phyloP scores from a whole-genome alignment of 176 grass and related monocot genomes.

The Aegilops speltoides region DNA sequence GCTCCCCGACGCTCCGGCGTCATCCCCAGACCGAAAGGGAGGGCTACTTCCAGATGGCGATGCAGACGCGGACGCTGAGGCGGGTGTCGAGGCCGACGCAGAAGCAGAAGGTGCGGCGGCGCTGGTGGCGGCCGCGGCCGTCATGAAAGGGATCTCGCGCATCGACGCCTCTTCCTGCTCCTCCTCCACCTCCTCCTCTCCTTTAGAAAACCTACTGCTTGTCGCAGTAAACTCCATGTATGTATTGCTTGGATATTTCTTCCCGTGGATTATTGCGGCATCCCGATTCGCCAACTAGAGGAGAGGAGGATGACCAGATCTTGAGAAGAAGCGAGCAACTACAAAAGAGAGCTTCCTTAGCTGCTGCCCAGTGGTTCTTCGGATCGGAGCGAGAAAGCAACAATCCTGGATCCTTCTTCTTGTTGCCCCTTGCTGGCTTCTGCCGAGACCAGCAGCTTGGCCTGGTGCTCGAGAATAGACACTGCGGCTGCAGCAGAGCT shows the following conservation, averaged over 20 bases:
- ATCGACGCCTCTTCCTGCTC: slow-evolving; percentile 29
- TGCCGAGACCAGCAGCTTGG: slow-evolving; percentile 24
- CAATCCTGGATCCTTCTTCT: background rate
- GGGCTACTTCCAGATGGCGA: slow-evolving; percentile 31
- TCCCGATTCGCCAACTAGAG: background rate
- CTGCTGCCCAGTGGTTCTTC: background rate
- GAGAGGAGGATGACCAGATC: background rate
- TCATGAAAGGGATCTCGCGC: slow-evolving; percentile 53
- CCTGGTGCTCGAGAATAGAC: slow-evolving; percentile 20
- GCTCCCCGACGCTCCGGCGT: slow-evolving; percentile 43
- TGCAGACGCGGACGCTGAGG: slow-evolving; percentile 2
- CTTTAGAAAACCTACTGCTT: slow-evolving; percentile 46
- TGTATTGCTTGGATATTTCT: background rate
- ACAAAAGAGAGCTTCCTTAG: background rate
- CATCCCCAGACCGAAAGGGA: slow-evolving; percentile 33
- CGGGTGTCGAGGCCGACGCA: slow-evolving; percentile 18
- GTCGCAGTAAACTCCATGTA: slow-evolving; percentile 37
- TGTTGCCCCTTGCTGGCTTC: background rate
- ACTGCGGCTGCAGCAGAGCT: slow-evolving; percentile 24
- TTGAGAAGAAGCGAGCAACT: background rate
- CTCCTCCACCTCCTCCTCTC: slow-evolving; percentile 44
- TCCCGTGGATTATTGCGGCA: background rate
- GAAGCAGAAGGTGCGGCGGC: slow-evolving; percentile 27
- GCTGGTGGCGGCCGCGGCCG: background rate
- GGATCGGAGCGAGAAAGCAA: background rate